Evolutionary conservation across 2,329 filamentous ascomycete genomes (phyloP).

Genomic region (Mollisiaceae sp.): DNA sequence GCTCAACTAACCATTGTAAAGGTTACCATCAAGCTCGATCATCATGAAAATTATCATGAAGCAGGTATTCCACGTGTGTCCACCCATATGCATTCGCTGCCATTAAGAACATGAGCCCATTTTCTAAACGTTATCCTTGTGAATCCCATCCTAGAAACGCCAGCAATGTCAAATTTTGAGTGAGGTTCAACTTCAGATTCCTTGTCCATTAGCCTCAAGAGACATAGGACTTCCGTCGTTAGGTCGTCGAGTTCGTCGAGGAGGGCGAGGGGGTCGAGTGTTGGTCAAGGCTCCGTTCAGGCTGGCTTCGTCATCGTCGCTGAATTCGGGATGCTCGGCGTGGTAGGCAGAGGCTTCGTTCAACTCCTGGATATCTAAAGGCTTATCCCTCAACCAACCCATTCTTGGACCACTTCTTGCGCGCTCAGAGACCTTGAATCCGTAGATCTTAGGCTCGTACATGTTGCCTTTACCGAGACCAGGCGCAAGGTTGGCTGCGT

Average conservation of each 20-base stretch:
- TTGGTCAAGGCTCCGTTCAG: conserved; percentile 35
- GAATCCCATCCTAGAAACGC: conserved; percentile 4
- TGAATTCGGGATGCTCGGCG: conserved; percentile 60
- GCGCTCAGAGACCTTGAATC: conserved; percentile 90
- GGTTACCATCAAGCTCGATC: background rate
- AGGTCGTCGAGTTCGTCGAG: conserved; percentile 25
- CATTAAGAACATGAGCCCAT: conserved; percentile 6
- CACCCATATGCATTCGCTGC: conserved; percentile 11
- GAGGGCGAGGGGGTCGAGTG: conserved; percentile 22
- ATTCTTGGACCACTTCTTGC: conserved; percentile 90
- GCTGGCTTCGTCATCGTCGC: conserved; percentile 55
- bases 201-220: conserved; percentile 36
- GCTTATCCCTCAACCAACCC: conserved; percentile 92
- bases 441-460: conserved; percentile 96
- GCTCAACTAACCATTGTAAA: conserved; percentile 7
- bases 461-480: conserved; percentile 82
- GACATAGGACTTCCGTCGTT: conserved; percentile 43
- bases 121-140: conserved; percentile 10
- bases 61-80: conserved; percentile 3
- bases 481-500: conserved; percentile 84
- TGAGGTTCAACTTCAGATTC: background rate
- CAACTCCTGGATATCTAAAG: conserved; percentile 77
- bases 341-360: conserved; percentile 73
- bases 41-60: conserved; percentile 9
- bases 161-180: conserved; percentile 13